Base-by-base conservation (phyloP, 768 basidiomycete species). In the Lyophyllum atratum region DNA sequence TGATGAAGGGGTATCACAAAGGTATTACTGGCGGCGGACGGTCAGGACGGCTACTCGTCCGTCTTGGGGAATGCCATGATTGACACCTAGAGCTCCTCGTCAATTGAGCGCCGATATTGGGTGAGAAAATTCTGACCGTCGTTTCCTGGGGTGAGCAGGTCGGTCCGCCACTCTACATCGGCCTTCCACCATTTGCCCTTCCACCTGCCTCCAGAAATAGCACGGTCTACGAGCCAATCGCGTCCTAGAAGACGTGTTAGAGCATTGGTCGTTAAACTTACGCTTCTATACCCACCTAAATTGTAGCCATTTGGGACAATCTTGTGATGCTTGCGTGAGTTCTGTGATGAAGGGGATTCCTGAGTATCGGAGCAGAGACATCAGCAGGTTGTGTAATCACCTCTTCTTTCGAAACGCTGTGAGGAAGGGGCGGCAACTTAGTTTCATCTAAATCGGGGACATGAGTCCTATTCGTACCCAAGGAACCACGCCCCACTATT, bases 401-500 rank as follows among this genome's bases (percentile, higher is more conserved):
- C 73, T 82, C 73, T 71, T 94, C 92, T 68, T 89, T 88, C 12
- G 90, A 92, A 5, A 78, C 91, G 0, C 90, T 92, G 59, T 0
- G 44, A 17, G 39, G 33, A 10, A 40, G 45, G 33, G 21, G 43
- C 43, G 1, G 39, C 12, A 29, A 17, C 9, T 14, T 4, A n/a
- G n/a, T 26, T 52, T 24, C 6, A 11, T 26, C 40, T 21, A 17
- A 22, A 34, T 29, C 44, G 40, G 40, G n/a, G 10, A 19, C 31
- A 15, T 15, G 56, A 26, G 53, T 29, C 2, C 19, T 5, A 52
- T 37, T 76, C 84, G 40, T 66, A 89, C 90, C 84, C 92, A 10
- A 95, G 75, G 65, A 94, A 94, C 92, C 92, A 94, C 8, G 92
- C 92, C 0, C 87, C 84, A 47, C 83, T 88, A 63, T 86, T 75